Evolutionary conservation across 78 protist species (phyloP).

Genomic region (Chrysochromulina parva): DNA sequence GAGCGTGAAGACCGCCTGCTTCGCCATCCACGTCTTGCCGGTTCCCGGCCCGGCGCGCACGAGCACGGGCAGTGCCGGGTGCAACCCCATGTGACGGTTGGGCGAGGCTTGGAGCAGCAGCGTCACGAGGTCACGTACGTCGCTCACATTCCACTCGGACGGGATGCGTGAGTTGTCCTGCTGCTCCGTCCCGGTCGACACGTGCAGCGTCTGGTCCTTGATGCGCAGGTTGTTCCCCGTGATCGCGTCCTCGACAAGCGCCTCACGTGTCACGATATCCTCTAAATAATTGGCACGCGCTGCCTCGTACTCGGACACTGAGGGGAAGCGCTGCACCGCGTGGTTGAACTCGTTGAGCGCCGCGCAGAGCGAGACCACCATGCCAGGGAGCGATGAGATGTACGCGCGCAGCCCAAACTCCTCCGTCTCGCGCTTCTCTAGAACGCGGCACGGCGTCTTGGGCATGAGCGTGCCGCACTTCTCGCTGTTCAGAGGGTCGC

Average conservation of each 20-base stretch:
- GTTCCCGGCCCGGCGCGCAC: not conserved
- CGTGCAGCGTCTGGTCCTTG: not conserved
- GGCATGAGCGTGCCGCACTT: no score
- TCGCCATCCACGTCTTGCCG: not conserved
- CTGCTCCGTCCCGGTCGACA: not conserved
- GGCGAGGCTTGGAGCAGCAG: not conserved
- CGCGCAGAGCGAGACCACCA: no score
- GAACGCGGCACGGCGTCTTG: no score
- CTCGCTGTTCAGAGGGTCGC: no score
- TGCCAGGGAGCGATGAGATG: no score
- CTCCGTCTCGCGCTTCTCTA: no score
- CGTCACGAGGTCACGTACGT: not conserved
- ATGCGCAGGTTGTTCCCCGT: not conserved
- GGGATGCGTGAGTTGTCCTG: no score
- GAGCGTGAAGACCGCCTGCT: not conserved
- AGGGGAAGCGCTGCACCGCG: not conserved
- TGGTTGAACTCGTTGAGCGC: not conserved
- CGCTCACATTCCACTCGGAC: not conserved
- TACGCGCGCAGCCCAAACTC: no score
- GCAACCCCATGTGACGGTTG: not conserved
- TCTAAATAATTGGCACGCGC: not conserved
- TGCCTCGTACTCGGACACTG: not conserved
- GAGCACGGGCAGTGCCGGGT: not conserved
- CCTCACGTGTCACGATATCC: not conserved
- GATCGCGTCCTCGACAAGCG: not conserved